Evolutionary conservation across 306 rosid genomes (phyloP), one percentile per base, ranked within the genome.

Genomic region (Pterocarpus macrocarpus): DNA sequence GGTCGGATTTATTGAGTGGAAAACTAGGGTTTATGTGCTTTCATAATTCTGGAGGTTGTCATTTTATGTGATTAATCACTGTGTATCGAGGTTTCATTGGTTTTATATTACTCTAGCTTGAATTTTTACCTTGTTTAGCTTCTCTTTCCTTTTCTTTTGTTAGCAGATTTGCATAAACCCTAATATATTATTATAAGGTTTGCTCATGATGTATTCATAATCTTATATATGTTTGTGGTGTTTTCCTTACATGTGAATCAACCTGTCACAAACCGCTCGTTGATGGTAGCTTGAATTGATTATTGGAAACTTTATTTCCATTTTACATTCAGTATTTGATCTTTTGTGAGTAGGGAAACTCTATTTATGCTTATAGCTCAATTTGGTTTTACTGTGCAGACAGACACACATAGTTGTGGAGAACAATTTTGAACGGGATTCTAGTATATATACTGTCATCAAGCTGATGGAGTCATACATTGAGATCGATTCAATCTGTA

Each of bases 11-110:
- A 61, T 71, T 73, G 83, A 74, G 53, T 61, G 76, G 64, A 52
- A 85, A 81, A 38, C 84, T 89, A 91, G 91, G 92, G 90, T 87
- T 91, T 77, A 1, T 63, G 56, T 72, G 8, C 64, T 77, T 87
- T 72, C 44, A 55, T 33, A 16, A 61, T 47, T 22, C 5, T 28
- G 3, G 55, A 59, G 35, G 50, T 61, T 71, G 71, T 71, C 55
- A 89, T 87, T 86, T 82, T 82, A 84, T 89, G 91, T 65, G 75
- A 28, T 58, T 43, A 69, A 78, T 57, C 10, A 39, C 55, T 45
- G 4, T 49, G 7, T 71, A 10, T 41, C 17, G 38, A 28, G 80
- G 45, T 76, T 57, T 69, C 30, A 3, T 47, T 59, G 3, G 36
- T 49, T 76, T 15, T 70, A n/a, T 8, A 59, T 53, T 70, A 34